Evolutionary conservation across 2,329 filamentous ascomycete genomes (phyloP), one percentile per base, ranked within the genome.

Genomic region (Amauroascus verrucosus): DNA sequence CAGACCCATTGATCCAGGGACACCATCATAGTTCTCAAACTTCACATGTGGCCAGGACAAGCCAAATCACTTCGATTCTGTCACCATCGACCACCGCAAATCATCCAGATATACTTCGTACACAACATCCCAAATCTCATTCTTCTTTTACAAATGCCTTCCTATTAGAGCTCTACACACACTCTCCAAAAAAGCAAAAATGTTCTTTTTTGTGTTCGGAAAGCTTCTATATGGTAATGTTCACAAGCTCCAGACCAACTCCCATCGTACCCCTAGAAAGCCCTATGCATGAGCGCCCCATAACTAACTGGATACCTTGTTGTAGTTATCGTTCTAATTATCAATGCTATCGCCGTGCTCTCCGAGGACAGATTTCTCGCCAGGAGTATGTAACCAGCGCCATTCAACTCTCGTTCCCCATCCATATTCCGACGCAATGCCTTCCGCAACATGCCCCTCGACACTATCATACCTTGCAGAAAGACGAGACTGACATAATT

Each of bases 341-440:
- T 93, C 72, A 98, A 98, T 72, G 88, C 88, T 60, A 85, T 97
- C 67, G 88, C 90, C 59, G 83, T 96, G 66, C 85, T 97, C 60
- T 95, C 88, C 63, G 90, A 95, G 80, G 89, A 95, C 73, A 85
- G 89, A 58, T 95, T 95, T 71, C 86, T 95, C 60, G 86, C 84
- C 54, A 82, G 88, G 71, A 89, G 73, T 84, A 82, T 70, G 57
- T 18, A 30, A 30, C 30, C 43, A 2, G 16, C 38, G 14, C 3
- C 38, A 40, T 32, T 6, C 30, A 11, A 13, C 8, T 20, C 32
- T 4, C 32, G 13, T 5, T 9, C 13, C 22, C 13, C 47, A 13
- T 37, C 37, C 18, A 11, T 2, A 24, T n/a, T 14, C 20, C 14
- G 22, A 2, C 9, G 45, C 41, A 6, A 43, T 18, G 28, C 32